These are phyloP conservation scores for Bolboschoenoplectus hybrid DNA, from an alignment of 202 grass and related monocot genomes.

Conservation along the genomic window DNA sequence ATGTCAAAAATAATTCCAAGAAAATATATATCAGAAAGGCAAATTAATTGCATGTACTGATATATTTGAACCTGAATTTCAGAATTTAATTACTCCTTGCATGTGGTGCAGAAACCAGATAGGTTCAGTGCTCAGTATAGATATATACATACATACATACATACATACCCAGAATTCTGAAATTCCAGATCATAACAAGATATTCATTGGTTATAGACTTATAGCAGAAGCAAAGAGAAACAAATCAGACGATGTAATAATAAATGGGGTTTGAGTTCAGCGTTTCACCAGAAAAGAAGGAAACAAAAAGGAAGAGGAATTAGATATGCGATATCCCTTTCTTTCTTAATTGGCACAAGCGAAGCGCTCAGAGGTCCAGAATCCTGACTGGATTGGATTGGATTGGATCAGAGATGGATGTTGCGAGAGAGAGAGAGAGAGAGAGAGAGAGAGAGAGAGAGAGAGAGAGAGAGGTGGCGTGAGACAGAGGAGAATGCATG, in stretches of 20 bases:
- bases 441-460: no score
- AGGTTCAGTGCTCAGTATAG: not conserved
- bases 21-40: not conserved
- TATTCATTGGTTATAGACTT: not conserved
- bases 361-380: not conserved
- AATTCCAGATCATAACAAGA: not conserved
- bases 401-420: no score
- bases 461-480: conserved; percentile 3
- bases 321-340: not conserved
- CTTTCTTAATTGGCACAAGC: not conserved
- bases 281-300: conserved; percentile 9
- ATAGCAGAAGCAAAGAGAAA: no score
- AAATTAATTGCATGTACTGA: not conserved
- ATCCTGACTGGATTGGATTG: not conserved
- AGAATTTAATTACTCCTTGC: not conserved
- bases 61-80: conserved; percentile 1
- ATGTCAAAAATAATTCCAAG: not conserved
- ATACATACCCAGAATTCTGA: not conserved
- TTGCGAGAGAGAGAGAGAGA: no score
- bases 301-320: not conserved
- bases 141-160: no score
- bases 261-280: not conserved
- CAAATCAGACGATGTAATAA: not conserved
- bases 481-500: conserved; percentile 28
- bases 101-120: not conserved